These are phyloP conservation scores for Candolleomyces eurysporus DNA, from an alignment of 768 basidiomycete species.

Conservation along the genomic window DNA sequence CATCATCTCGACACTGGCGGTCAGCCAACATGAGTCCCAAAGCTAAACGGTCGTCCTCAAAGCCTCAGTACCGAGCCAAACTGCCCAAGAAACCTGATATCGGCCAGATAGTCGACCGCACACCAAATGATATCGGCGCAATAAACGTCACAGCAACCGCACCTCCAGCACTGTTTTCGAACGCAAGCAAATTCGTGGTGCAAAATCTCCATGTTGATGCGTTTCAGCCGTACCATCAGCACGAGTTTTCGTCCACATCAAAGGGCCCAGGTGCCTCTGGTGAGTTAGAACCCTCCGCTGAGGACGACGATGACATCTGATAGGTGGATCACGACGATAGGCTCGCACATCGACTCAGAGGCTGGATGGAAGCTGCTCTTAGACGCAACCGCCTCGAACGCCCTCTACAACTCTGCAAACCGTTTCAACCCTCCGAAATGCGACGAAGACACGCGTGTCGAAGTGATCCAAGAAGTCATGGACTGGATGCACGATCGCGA, in stretches of 20 bases:
- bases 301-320: not conserved
- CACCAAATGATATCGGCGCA: not conserved
- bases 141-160: not conserved
- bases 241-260: not conserved
- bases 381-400: not conserved
- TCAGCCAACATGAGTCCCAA: no score
- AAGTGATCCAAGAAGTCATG: not conserved
- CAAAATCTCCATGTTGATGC: not conserved
- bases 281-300: not conserved
- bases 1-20: no score
- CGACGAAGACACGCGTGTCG: slow-evolving; percentile 6
- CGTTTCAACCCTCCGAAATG: slow-evolving; percentile 9
- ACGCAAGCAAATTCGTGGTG: not conserved
- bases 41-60: no score
- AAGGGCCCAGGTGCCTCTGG: not conserved
- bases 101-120: not conserved
- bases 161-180: not conserved
- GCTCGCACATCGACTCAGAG: not conserved
- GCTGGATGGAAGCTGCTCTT: not conserved
- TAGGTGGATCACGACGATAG: not conserved
- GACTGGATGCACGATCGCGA: slow-evolving; percentile 1
- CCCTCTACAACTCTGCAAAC: slow-evolving; percentile 1
- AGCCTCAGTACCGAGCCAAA: not conserved
- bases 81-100: not conserved
- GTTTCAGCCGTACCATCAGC: no score